Evolutionary conservation across 257 asterid species (phyloP).

Genomic region (Plantago ovata): DNA sequence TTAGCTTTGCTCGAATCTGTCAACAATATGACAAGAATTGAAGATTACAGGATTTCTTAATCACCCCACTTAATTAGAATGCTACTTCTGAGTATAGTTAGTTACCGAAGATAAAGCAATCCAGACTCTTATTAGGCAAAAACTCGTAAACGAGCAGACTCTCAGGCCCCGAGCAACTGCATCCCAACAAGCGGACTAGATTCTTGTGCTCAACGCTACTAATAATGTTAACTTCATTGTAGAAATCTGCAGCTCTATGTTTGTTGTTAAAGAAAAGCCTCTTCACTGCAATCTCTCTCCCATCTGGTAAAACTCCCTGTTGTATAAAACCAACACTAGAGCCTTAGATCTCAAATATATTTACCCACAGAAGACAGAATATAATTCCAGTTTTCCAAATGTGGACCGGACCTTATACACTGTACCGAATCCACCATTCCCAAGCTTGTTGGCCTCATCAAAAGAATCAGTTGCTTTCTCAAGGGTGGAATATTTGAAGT

Average conservation of each 20-base stretch:
- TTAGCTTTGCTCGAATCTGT: slow-evolving; percentile 59
- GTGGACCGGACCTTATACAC: slow-evolving; percentile 73
- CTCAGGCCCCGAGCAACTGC: slow-evolving; percentile 90
- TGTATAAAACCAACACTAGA: neutral
- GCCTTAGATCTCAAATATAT: neutral
- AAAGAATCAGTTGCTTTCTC: slow-evolving; percentile 83
- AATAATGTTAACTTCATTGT: slow-evolving; percentile 90
- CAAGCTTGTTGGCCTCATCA: slow-evolving; percentile 83
- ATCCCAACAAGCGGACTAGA: slow-evolving; percentile 75
- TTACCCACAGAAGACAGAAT: too few relatives aligned
- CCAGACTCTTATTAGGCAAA: slow-evolving; percentile 72
- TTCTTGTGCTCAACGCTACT: slow-evolving; percentile 88
- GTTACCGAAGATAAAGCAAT: slow-evolving; percentile 71
- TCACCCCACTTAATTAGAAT: neutral
- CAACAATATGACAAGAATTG: neutral
- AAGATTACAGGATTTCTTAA: neutral
- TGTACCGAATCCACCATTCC: slow-evolving; percentile 92
- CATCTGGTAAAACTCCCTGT: slow-evolving; percentile 83
- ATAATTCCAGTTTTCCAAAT: neutral
- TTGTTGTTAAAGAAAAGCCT: slow-evolving; percentile 84
- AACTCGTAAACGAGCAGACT: slow-evolving; percentile 86
- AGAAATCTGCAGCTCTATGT: slow-evolving; percentile 88
- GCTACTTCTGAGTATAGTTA: neutral
- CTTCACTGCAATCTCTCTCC: slow-evolving; percentile 93
- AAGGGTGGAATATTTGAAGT: slow-evolving; percentile 85